A percentile compares a stretch with the other conserved stretches of the same genome.
Conservation (phyloP, 352 stramenopile genomes). For the Blastocystis sp. region DNA sequence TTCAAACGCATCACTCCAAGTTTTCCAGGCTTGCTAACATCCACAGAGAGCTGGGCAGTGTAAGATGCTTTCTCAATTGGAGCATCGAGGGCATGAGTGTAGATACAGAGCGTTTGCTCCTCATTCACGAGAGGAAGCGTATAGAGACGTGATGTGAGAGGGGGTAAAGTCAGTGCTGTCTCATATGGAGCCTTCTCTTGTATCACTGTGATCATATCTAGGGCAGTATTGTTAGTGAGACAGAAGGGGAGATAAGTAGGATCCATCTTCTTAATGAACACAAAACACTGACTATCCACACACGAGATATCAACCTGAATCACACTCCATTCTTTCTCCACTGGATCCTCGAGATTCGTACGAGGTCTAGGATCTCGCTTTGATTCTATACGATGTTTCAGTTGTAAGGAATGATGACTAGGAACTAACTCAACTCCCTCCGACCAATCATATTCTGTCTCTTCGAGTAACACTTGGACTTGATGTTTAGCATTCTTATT, state of each 20-base stretch:
- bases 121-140: conserved; percentile 24
- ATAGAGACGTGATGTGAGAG: conserved; percentile 42
- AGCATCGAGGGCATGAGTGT: background rate
- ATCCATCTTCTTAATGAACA: conserved; percentile 67
- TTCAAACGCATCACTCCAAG: conserved; percentile 10
- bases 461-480: conserved; percentile 7
- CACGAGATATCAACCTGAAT: conserved; percentile 50
- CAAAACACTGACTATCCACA: conserved; percentile 42
- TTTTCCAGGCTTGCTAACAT: conserved; percentile 25
- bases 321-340: background rate
- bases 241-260: conserved; percentile 52
- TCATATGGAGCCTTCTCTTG: conserved; percentile 12
- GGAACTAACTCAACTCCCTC: conserved; percentile 45
- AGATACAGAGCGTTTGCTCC: background rate
- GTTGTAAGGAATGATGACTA: conserved; percentile 6
- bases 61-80: background rate
- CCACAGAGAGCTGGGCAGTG: background rate
- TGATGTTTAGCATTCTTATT: background rate
- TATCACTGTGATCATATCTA: conserved; percentile 5
- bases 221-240: conserved; percentile 36
- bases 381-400: background rate
- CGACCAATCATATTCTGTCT: conserved; percentile 41
- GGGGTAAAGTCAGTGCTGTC: background rate
- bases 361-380: background rate
- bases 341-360: conserved; percentile 30